A percentile compares a stretch with the other conserved stretches of the same genome.
phyloP scores from a whole-genome alignment of 2,329 filamentous ascomycete genomes.

The Calonectria hongkongensis region DNA sequence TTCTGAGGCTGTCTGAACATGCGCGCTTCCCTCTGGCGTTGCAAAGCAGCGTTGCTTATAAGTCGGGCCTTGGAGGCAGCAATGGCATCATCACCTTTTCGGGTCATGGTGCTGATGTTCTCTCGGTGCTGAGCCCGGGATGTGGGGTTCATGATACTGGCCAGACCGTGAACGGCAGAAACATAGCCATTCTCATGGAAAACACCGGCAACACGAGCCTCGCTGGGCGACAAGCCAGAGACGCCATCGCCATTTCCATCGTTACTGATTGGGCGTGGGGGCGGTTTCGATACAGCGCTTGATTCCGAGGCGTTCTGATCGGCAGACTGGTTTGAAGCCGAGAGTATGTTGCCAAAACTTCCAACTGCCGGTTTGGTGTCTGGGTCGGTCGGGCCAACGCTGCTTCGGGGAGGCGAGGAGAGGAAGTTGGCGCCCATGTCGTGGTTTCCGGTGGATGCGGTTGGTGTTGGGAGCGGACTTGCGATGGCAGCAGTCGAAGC shows the following conservation, averaged over 20 bases:
- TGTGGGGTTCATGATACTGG: slow-evolving; percentile 60
- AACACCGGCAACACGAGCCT: slow-evolving; percentile 60
- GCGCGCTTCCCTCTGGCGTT: slow-evolving; percentile 57
- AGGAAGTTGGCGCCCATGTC: slow-evolving; percentile 55
- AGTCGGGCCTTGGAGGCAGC: slow-evolving; percentile 58
- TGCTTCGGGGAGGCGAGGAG: slow-evolving; percentile 54
- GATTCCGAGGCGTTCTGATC: slow-evolving; percentile 42
- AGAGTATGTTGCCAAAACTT: slow-evolving; percentile 52
- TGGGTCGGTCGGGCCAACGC: slow-evolving; percentile 52
- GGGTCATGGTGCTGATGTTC: slow-evolving; percentile 55
- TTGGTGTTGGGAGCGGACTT: slow-evolving; percentile 54
- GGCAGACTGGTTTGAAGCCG: slow-evolving; percentile 41
- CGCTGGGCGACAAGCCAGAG: slow-evolving; percentile 57
- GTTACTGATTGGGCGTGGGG: slow-evolving; percentile 53
- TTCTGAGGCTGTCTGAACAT: slow-evolving; percentile 56
- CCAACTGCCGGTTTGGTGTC: slow-evolving; percentile 52
- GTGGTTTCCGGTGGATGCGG: slow-evolving; percentile 50
- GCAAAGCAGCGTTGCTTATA: slow-evolving; percentile 60
- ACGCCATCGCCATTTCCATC: slow-evolving; percentile 54
- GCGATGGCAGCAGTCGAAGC: slow-evolving; percentile 56
- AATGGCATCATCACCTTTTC: slow-evolving; percentile 54
- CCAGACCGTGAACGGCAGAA: slow-evolving; percentile 59
- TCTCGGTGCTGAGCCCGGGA: slow-evolving; percentile 54
- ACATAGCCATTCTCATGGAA: slow-evolving; percentile 60
- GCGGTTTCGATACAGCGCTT: slow-evolving; percentile 41